Conservation (phyloP, 2,329 filamentous ascomycete genomes). For the Lecanicillium sp. region DNA sequence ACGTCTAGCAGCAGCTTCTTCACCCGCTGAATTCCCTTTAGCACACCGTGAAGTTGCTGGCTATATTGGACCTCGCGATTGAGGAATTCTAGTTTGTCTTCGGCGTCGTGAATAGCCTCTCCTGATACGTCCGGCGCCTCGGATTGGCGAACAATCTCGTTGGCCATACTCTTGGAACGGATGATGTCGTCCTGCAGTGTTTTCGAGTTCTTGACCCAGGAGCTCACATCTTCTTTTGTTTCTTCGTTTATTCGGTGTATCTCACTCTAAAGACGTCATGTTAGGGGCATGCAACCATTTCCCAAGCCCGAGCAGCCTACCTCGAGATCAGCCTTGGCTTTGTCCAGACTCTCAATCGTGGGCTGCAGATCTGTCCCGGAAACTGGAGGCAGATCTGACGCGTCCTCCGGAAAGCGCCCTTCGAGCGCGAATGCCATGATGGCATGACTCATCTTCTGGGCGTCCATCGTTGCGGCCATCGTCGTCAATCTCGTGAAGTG, state of each 20-base stretch:
- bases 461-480: constrained; percentile 23
- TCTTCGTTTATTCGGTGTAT: constrained; percentile 71
- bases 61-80: constrained; percentile 52
- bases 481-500: constrained; percentile 4
- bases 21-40: constrained; percentile 47
- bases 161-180: constrained; percentile 68
- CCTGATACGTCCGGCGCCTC: constrained; percentile 53
- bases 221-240: constrained; percentile 69
- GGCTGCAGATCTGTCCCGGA: constrained; percentile 29
- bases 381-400: constrained; percentile 27
- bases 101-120: constrained; percentile 43
- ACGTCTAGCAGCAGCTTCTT: constrained; percentile 56
- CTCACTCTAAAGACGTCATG: constrained; percentile 36
- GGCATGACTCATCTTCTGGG: constrained; percentile 29
- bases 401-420: constrained; percentile 32
- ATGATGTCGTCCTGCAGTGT: constrained; percentile 80
- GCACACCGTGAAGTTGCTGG: constrained; percentile 42
- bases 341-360: constrained; percentile 29
- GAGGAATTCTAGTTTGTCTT: constrained; percentile 49
- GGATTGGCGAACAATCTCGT: constrained; percentile 71
- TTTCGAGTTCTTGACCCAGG: constrained; percentile 81
- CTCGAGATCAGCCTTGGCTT: constrained; percentile 30
- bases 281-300: constrained; percentile 1
- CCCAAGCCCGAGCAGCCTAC: constrained; percentile 17
- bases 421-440: constrained; percentile 32